Conservation (phyloP, 2,329 filamentous ascomycete genomes). For the Fonsecaea multimorphosa region DNA sequence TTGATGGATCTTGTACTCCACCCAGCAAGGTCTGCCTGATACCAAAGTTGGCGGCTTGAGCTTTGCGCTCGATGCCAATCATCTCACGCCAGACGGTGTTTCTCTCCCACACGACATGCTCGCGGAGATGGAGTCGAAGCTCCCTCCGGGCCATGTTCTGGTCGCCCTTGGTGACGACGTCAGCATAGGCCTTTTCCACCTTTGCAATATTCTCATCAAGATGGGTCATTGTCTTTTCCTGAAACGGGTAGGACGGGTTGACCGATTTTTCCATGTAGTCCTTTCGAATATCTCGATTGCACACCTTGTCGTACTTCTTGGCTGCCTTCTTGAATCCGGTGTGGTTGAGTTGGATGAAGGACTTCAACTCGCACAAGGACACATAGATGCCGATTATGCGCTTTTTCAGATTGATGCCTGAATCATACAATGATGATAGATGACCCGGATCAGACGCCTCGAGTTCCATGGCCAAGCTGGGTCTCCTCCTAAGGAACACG, state of each 20-base stretch:
- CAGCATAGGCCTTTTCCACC: constrained; percentile 80
- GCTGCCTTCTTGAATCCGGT: constrained; percentile 95
- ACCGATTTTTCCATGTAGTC: constrained; percentile 78
- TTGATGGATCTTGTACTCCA: constrained; percentile 69
- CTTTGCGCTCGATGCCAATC: constrained; percentile 95
- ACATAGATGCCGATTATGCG: constrained; percentile 87
- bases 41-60: constrained; percentile 90
- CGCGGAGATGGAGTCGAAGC: constrained; percentile 84
- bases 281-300: constrained; percentile 79
- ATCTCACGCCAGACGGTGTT: constrained; percentile 99
- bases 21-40: constrained; percentile 78
- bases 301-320: constrained; percentile 98
- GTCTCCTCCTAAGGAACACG: constrained; percentile 58
- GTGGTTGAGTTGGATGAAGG: constrained; percentile 92
- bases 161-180: constrained; percentile 82
- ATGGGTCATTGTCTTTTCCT: constrained; percentile 69
- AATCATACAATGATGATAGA: constrained; percentile 71
- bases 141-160: constrained; percentile 78
- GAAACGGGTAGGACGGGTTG: constrained; percentile 81
- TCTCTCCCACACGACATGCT: constrained; percentile 98
- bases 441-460: constrained; percentile 83
- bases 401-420: constrained; percentile 88
- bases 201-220: constrained; percentile 74
- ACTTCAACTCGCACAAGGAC: constrained; percentile 91
- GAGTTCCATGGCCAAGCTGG: constrained; percentile 60